These are phyloP conservation scores for Nannochloropsis oceanica DNA, from an alignment of 108 stramenopile genomes.

Conservation along the genomic window DNA sequence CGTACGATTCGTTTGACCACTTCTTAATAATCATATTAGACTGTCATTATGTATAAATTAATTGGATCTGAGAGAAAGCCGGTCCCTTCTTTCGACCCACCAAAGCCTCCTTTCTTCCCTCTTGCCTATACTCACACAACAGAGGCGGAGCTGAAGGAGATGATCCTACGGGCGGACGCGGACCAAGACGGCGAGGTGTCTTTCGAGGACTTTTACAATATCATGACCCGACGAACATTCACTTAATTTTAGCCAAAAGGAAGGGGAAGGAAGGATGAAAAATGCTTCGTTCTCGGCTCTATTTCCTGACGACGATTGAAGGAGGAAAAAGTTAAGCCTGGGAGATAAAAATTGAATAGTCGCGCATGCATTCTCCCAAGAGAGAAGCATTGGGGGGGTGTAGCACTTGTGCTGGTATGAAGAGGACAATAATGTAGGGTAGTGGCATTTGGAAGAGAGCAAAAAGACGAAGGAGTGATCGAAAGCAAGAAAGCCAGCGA, in stretches of 20 bases:
- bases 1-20: not conserved
- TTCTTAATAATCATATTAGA: not conserved
- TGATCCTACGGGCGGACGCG: slow-evolving; percentile 85
- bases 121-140: not conserved
- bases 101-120: not conserved
- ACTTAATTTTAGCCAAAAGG: not conserved
- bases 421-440: no score
- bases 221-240: slow-evolving; percentile 70
- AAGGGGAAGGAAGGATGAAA: not conserved
- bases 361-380: no score
- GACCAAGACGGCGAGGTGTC: slow-evolving; percentile 67
- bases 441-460: no score
- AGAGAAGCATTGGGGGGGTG: no score
- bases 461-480: no score
- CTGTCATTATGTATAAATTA: not conserved
- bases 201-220: slow-evolving; percentile 66
- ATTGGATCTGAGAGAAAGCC: not conserved
- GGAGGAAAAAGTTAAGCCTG: no score
- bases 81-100: no score
- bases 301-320: no score
- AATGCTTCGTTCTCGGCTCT: no score
- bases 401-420: no score
- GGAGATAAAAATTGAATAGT: no score
- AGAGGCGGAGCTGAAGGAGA: slow-evolving; percentile 91
- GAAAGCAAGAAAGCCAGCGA: no score